These are phyloP conservation scores for Xylariales sp. DNA, from an alignment of 2,329 filamentous ascomycete genomes.

Conservation along the genomic window DNA sequence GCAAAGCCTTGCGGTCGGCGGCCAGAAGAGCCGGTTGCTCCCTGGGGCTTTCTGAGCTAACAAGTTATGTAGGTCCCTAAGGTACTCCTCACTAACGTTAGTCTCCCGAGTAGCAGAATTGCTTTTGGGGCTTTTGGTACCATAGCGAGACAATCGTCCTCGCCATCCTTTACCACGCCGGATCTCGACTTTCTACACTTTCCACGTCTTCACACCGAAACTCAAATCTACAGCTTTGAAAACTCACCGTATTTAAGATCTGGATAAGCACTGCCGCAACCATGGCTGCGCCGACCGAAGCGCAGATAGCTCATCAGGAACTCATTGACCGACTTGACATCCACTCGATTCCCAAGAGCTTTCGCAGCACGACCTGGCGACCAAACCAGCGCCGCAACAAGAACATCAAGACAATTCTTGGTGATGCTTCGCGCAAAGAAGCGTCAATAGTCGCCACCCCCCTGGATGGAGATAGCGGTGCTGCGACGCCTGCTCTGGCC, in stretches of 20 bases:
- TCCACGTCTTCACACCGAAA: too few species aligned
- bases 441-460: constrained; percentile 80
- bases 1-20: neutral
- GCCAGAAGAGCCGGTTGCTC: neutral
- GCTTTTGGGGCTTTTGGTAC: too few species aligned
- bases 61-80: too few species aligned
- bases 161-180: too few species aligned
- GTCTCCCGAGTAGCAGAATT: too few species aligned
- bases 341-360: constrained; percentile 77
- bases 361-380: constrained; percentile 87
- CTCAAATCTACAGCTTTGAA: too few species aligned
- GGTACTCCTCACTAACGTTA: too few species aligned
- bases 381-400: constrained; percentile 96
- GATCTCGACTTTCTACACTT: too few species aligned
- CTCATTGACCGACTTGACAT: constrained; percentile 92
- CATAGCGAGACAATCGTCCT: too few species aligned
- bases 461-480: constrained; percentile 59
- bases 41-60: neutral
- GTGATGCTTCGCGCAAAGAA: constrained; percentile 83
- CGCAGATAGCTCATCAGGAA: constrained; percentile 73
- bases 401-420: constrained; percentile 94
- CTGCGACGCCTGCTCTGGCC: constrained; percentile 49
- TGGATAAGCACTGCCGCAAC: too few species aligned
- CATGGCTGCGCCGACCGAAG: constrained; percentile 64
- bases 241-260: too few species aligned